Base-by-base conservation (phyloP, 2,329 filamentous ascomycete species). In the Cadophora gregata region DNA sequence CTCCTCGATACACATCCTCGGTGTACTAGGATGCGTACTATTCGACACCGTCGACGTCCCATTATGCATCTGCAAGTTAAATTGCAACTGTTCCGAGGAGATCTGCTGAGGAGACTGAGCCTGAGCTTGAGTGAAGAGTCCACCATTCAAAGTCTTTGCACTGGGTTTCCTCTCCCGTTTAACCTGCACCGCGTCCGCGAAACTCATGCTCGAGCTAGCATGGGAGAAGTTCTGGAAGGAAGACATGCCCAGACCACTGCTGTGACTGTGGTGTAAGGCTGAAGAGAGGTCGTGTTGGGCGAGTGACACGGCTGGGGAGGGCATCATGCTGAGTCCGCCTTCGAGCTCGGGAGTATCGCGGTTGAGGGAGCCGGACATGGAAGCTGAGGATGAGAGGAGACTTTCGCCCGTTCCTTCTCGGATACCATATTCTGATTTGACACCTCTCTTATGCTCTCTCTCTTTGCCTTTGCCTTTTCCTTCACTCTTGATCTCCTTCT, bases 391-490 rank as follows among this genome's bases (percentile, higher is more conserved):
- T 2, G 48, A 51, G 48, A 51, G 25, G 12, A 51, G 48, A 33
- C 58, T 33, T 3, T 51, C 59, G 7, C 31, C 59, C 7, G 45
- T 51, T 4, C 47, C 29, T 24, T 36, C 42, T 25, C 47, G 3
- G 16, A 5, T 16, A 2, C 21, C 59, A 8, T 58, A 58, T 38
- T 62, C 59, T 12, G 42, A 31, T n/a, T 51, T 47, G 1, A 50
- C n/a, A 8, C n/a, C 27, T 5, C 48, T 59, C n/a, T 59, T 51
- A 1, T 4, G 19, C 19, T n/a, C 61, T 24, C 21, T 56, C 5
- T 50, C 51, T 24, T 64, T 53, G 33, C 63, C 38, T 31, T 42
- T 36, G 27, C 65, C 63, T n/a, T 16, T n/a, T 8, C 45, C 36
- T 33, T 62, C 29, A 7, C 25, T 55, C 60, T 50, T 31, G 4